A percentile compares a stretch with the other conserved stretches of the same genome.
Conservation (phyloP, 2,329 filamentous ascomycete species). For the Aureobasidium melanogenum region DNA sequence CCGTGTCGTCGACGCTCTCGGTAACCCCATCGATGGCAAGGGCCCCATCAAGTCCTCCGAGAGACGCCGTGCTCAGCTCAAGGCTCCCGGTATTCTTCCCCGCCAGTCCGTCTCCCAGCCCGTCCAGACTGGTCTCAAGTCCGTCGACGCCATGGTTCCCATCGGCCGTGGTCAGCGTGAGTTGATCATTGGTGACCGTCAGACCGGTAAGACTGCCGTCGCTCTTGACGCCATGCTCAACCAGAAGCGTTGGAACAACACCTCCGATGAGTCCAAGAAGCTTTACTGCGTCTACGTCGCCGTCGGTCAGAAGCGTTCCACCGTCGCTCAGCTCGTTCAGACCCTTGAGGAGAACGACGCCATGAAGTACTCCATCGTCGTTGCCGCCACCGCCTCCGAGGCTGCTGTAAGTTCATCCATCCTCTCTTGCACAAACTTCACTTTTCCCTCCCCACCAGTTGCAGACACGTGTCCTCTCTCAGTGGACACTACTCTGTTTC, state of each 20-base stretch:
- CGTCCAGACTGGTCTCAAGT: slow-evolving; percentile 99
- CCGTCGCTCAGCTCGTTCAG: slow-evolving; percentile 98
- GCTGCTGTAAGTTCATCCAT: slow-evolving; percentile 55
- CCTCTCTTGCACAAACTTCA: too few species aligned
- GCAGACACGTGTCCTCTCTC: too few species aligned
- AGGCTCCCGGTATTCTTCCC: slow-evolving; percentile 97
- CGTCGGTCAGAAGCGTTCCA: slow-evolving; percentile 98
- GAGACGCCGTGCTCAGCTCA: slow-evolving; percentile 94
- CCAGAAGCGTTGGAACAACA: slow-evolving; percentile 98
- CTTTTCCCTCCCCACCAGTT: too few species aligned
- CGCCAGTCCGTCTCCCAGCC: slow-evolving; percentile 96
- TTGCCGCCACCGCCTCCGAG: slow-evolving; percentile 95
- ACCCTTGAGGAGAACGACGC: slow-evolving; percentile 99
- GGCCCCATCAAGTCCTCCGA: slow-evolving; percentile 87
- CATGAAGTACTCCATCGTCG: slow-evolving; percentile 94
- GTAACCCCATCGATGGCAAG: slow-evolving; percentile 99
- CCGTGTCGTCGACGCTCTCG: slow-evolving; percentile 96
- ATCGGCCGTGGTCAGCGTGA: slow-evolving; percentile 99
- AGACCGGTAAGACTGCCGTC: slow-evolving; percentile 99
- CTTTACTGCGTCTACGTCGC: slow-evolving; percentile 99
- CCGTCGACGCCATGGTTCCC: slow-evolving; percentile 98
- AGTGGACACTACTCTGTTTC: too few species aligned
- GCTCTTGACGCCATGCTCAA: slow-evolving; percentile 97
- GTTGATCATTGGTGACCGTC: slow-evolving; percentile 99
- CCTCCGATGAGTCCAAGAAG: slow-evolving; percentile 88